Conservation (phyloP, 176 grass and related monocot genomes). For the Musa troglodytarum region DNA sequence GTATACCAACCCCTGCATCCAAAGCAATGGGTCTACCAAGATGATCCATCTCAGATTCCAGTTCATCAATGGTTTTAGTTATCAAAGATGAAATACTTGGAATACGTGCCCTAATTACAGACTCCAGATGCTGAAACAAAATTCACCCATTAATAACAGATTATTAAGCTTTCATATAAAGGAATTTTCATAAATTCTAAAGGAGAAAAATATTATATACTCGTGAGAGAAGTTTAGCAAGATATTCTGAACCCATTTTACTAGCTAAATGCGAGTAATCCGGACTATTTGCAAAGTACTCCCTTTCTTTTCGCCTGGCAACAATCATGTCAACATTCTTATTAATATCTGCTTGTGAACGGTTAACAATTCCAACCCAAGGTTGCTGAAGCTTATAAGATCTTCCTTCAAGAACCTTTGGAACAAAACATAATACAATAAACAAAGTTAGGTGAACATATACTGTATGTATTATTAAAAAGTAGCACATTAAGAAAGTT, state of each 20-base stretch:
- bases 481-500: conserved; percentile 4
- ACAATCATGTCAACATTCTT: conserved; percentile 75
- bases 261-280: conserved; percentile 72
- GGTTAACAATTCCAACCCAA: conserved; percentile 91
- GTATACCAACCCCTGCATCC: conserved; percentile 64
- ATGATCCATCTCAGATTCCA: conserved; percentile 88
- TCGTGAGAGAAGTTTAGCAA: conserved; percentile 78
- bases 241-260: conserved; percentile 94
- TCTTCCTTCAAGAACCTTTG: conserved; percentile 82
- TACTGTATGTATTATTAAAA: neutral
- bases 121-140: conserved; percentile 63
- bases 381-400: conserved; percentile 70
- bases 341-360: conserved; percentile 87
- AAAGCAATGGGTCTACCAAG: conserved; percentile 78
- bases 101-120: conserved; percentile 73
- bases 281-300: conserved; percentile 69
- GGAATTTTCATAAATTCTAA: neutral
- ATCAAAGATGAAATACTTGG: conserved; percentile 87
- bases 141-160: neutral
- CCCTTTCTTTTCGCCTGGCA: conserved; percentile 65
- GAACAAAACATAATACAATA: neutral
- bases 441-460: neutral
- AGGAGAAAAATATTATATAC: conserved; percentile 22
- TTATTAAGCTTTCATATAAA: neutral
- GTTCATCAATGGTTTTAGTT: conserved; percentile 90